Conservation (phyloP, 108 stramenopile species). For the Cafeteria roenbergensis region DNA sequence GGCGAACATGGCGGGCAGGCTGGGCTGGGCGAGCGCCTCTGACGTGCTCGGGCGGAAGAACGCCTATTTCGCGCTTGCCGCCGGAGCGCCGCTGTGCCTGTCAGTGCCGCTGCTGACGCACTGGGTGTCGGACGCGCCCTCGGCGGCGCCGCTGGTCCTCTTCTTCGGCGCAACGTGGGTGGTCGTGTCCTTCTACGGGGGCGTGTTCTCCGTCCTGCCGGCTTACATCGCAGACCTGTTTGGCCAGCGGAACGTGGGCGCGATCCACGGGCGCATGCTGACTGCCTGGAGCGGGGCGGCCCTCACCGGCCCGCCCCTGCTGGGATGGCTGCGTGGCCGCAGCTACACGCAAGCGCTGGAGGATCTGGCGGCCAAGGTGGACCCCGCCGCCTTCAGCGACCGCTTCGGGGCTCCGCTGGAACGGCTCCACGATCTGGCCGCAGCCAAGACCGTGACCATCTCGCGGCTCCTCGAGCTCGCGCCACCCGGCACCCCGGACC, state of each 20-base stretch:
- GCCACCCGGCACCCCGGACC: slow-evolving; percentile 55
- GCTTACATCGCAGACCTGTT: slow-evolving; percentile 70
- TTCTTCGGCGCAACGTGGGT: slow-evolving; percentile 51
- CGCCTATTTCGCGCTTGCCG: slow-evolving; percentile 52
- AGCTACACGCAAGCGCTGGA: slow-evolving; percentile 45
- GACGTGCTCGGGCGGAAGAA: slow-evolving; percentile 53
- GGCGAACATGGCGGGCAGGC: slow-evolving; percentile 60
- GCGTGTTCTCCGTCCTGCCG: slow-evolving; percentile 52
- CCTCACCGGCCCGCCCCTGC: slow-evolving; percentile 50
- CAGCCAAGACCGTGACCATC: slow-evolving; percentile 62
- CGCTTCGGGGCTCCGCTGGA: slow-evolving; percentile 46
- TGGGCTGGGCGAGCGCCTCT: slow-evolving; percentile 59
- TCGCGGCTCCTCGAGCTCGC: slow-evolving; percentile 50
- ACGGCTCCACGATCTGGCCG: slow-evolving; percentile 44
- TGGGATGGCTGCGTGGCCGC: slow-evolving; percentile 46
- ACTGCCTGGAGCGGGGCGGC: slow-evolving; percentile 51
- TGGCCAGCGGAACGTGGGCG: slow-evolving; percentile 58
- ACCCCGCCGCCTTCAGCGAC: slow-evolving; percentile 44
- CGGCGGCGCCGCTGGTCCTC: slow-evolving; percentile 34
- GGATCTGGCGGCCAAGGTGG: slow-evolving; percentile 43
- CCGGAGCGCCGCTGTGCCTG: slow-evolving; percentile 46
- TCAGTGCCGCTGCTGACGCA: slow-evolving; percentile 18
- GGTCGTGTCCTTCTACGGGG: slow-evolving; percentile 64
- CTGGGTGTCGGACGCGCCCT: slow-evolving; percentile 11
- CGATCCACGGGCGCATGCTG: slow-evolving; percentile 61